Conservation (phyloP, 148 eudicot species). For the Rhododendron mucronatum region DNA sequence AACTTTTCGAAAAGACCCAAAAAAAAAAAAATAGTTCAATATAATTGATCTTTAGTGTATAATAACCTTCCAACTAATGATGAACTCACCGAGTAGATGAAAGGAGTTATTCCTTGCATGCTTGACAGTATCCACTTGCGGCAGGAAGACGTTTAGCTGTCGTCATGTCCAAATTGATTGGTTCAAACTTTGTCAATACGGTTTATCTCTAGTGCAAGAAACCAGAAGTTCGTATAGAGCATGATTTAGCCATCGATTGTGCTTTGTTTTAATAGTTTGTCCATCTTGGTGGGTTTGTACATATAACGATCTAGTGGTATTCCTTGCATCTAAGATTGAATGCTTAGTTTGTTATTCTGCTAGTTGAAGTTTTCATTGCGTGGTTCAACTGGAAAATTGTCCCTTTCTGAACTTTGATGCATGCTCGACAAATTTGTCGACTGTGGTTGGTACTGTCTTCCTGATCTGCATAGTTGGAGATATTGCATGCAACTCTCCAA, state of each 20-base stretch:
- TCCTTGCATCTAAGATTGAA: not conserved
- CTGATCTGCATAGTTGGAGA: not conserved
- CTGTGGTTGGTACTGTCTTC: not conserved
- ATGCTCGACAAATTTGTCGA: not conserved
- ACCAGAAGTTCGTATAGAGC: not conserved
- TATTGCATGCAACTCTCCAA: not conserved
- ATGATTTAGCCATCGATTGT: not conserved
- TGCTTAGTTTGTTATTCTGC: not conserved
- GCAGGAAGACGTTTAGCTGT: not conserved
- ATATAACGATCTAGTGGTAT: not conserved
- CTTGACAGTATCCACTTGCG: not conserved
- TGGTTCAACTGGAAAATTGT: not conserved
- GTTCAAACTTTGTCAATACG: not conserved
- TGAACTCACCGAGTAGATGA: not conserved
- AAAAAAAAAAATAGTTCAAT: no score
- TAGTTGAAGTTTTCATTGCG: not conserved
- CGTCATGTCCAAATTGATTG: not conserved
- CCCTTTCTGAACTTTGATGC: not conserved
- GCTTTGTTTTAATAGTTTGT: not conserved
- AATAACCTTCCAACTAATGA: not conserved
- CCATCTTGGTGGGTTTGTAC: not conserved
- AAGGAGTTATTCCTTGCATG: not conserved
- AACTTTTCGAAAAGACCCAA: no score
- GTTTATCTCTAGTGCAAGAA: not conserved
- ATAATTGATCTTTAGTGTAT: no score